These are phyloP conservation scores for Candida ponderosae DNA, from an alignment of 805 yeast species.

Conservation along the genomic window DNA sequence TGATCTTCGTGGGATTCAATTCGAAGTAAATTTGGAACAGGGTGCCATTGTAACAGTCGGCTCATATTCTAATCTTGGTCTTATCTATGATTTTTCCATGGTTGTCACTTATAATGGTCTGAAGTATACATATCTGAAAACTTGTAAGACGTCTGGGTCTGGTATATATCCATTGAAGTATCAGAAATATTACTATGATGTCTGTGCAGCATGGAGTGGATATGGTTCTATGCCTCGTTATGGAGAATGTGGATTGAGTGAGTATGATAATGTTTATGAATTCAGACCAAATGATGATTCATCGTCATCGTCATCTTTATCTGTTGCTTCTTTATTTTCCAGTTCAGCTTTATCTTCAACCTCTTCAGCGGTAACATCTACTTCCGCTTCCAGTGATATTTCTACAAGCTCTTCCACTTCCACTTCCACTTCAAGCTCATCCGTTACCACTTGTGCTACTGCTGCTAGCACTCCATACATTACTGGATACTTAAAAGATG, in stretches of 20 bases:
- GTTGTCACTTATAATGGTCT: conserved; percentile 4
- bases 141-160: conserved; percentile 2
- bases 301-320: too few relatives aligned
- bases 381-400: not conserved
- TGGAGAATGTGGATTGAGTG: too few relatives aligned
- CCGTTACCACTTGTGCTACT: not conserved
- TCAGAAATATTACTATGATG: not conserved
- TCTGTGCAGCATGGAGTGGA: not conserved
- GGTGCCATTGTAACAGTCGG: conserved; percentile 8
- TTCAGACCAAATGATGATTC: too few relatives aligned
- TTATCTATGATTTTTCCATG: conserved; percentile 1
- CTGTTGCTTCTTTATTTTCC: not conserved
- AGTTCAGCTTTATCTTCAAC: not conserved
- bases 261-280: too few relatives aligned
- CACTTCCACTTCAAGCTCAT: not conserved
- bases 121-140: conserved; percentile 2
- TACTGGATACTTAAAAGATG: conserved; percentile 15
- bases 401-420: not conserved
- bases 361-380: not conserved
- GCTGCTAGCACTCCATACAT: conserved; percentile 9
- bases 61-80: not conserved
- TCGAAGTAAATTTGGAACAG: conserved; percentile 10
- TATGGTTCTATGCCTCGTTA: too few relatives aligned
- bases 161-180: not conserved
- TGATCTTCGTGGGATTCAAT: not conserved